A percentile compares a stretch with the other conserved stretches of the same genome.
phyloP scores from a whole-genome alignment of 169 alveolate species.

The Eimeria sp. region DNA sequence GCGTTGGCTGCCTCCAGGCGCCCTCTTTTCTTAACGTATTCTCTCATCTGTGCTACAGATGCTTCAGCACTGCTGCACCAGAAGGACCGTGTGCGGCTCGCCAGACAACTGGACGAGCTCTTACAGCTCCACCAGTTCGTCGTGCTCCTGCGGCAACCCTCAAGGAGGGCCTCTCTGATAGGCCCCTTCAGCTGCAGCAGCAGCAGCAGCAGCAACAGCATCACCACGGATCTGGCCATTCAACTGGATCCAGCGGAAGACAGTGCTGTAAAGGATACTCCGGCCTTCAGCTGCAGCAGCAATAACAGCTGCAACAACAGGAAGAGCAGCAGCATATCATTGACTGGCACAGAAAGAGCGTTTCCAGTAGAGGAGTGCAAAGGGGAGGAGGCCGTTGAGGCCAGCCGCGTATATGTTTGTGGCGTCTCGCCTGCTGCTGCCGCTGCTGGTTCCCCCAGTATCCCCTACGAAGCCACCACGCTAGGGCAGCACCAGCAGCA shows the following conservation, averaged over 20 bases:
- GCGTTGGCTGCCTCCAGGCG: background rate
- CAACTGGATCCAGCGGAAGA: slow-evolving; percentile 5
- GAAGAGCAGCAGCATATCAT: background rate
- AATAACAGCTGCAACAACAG: background rate
- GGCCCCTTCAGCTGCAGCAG: background rate
- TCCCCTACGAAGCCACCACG: background rate
- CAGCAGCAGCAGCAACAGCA: slow-evolving; percentile 29
- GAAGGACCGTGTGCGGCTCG: background rate
- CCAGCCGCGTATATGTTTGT: background rate
- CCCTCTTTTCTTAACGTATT: background rate
- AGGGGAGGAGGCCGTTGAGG: background rate
- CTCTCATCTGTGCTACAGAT: slow-evolving; percentile 11
- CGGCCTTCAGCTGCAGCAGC: slow-evolving; percentile 2
- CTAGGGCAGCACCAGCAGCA: background rate
- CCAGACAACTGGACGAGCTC: slow-evolving; percentile 24
- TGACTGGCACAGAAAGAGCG: background rate
- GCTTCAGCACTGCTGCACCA: slow-evolving; percentile 31
- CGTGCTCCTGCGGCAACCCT: background rate
- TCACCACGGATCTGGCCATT: background rate
- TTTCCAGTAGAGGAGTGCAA: background rate
- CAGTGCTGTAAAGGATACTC: background rate
- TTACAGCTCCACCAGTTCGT: slow-evolving; percentile 18
- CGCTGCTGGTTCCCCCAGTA: background rate
- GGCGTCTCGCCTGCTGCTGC: background rate
- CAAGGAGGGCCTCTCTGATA: background rate